These are phyloP conservation scores for Wickerhamiella parazyma DNA, from an alignment of 805 yeast species.

Conservation along the genomic window DNA sequence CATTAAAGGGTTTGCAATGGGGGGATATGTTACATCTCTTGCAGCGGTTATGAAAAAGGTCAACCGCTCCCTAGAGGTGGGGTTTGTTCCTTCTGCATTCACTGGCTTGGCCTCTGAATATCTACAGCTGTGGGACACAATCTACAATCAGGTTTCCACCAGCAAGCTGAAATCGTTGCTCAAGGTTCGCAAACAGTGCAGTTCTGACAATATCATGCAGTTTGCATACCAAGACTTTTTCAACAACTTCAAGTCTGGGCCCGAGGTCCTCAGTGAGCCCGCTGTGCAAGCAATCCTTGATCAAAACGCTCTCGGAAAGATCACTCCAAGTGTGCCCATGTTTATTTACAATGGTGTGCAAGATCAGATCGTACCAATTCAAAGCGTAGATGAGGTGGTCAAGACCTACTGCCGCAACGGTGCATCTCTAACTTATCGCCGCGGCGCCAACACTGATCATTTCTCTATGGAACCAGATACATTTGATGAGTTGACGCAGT, in stretches of 20 bases:
- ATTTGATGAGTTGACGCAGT: background rate
- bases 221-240: constrained; percentile 14
- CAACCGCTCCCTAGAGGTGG: constrained; percentile 13
- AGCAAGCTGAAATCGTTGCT: background rate
- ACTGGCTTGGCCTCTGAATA: constrained; percentile 18
- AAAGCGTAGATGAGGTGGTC: constrained; percentile 13
- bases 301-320: constrained; percentile 17
- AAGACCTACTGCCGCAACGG: constrained; percentile 19
- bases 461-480: background rate
- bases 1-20: constrained; percentile 19
- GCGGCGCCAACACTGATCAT: constrained; percentile 11
- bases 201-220: constrained; percentile 8
- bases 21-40: constrained; percentile 17
- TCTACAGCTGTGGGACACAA: constrained; percentile 9
- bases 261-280: constrained; percentile 11
- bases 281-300: constrained; percentile 11
- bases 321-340: constrained; percentile 16
- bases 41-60: constrained; percentile 10
- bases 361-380: constrained; percentile 19
- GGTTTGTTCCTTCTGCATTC: constrained; percentile 18
- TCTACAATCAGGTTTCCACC: constrained; percentile 6
- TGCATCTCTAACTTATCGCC: constrained; percentile 14
- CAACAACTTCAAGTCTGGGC: constrained; percentile 14
- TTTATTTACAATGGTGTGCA: constrained; percentile 20
- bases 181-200: constrained; percentile 12